A percentile compares a stretch with the other conserved stretches of the same genome.
Conservation (phyloP, 129 eudicot genomes). For the Rutidosis leptorrhynchoides region DNA sequence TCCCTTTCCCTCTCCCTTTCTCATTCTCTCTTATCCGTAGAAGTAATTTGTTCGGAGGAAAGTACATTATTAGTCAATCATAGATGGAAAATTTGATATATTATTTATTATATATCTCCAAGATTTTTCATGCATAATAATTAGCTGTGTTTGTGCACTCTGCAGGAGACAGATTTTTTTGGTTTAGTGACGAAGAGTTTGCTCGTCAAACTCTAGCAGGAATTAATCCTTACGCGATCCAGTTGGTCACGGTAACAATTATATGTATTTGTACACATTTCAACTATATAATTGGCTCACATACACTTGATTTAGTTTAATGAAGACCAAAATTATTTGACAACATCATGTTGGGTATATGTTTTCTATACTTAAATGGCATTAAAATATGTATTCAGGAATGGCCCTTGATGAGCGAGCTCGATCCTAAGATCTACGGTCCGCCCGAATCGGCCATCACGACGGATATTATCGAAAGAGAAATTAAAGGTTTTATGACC, state of each 20-base stretch:
- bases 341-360: background rate
- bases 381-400: too few species aligned
- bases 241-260: background rate
- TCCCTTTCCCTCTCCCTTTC: background rate
- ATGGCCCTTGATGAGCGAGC: conserved; percentile 73
- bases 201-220: background rate
- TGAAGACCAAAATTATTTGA: background rate
- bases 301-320: background rate
- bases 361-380: too few species aligned
- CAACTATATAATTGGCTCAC: background rate
- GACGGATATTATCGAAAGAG: conserved; percentile 41
- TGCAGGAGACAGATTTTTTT: background rate
- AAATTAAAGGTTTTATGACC: background rate
- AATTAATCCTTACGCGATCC: background rate
- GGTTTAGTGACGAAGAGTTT: background rate
- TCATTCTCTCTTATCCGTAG: too few species aligned
- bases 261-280: background rate
- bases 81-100: too few species aligned
- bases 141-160: too few species aligned
- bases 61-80: too few species aligned
- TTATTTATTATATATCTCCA: too few species aligned
- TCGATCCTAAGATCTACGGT: conserved; percentile 37
- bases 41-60: too few species aligned
- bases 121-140: too few species aligned
- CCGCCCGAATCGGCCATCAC: conserved; percentile 63